These are phyloP conservation scores for Blastobotrys niveus DNA, from an alignment of 1,139 yeast genomes.

Conservation along the genomic window DNA sequence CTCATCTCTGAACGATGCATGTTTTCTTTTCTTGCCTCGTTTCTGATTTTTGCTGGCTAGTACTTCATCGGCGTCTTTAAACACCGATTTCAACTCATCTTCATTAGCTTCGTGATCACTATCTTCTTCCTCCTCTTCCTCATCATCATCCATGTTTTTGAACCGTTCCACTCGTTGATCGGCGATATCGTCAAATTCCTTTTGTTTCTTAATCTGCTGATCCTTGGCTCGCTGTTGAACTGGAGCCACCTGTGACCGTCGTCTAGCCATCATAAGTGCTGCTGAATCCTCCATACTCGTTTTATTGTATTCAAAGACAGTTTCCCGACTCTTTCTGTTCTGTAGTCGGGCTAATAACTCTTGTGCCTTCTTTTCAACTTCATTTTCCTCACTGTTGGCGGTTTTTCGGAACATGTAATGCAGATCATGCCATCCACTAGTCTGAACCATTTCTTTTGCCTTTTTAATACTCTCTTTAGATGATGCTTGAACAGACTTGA, in stretches of 20 bases:
- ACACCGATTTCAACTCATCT: constrained; percentile 29
- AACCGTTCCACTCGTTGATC: constrained; percentile 18
- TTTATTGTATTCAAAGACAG: constrained; percentile 78
- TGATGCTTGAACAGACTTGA: constrained; percentile 81
- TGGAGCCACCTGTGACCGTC: constrained; percentile 85
- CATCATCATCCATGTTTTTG: constrained; percentile 6
- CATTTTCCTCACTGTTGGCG: constrained; percentile 19
- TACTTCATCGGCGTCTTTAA: constrained; percentile 20
- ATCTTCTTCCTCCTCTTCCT: constrained; percentile 20
- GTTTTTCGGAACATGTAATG: constrained; percentile 61
- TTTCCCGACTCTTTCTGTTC: constrained; percentile 62
- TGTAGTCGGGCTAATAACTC: constrained; percentile 64
- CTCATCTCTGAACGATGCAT: constrained; percentile 59
- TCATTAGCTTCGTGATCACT: constrained; percentile 28
- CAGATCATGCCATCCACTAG: constrained; percentile 82
- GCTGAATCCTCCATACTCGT: constrained; percentile 49
- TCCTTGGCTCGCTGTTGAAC: constrained; percentile 74
- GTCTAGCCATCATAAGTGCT: constrained; percentile 75
- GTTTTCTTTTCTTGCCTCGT: constrained; percentile 19
- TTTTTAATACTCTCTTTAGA: constrained; percentile 79
- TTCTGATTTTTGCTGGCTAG: background rate
- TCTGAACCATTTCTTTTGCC: constrained; percentile 63
- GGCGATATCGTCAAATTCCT: constrained; percentile 44
- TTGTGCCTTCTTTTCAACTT: constrained; percentile 65
- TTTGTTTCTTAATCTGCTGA: constrained; percentile 45